Evolutionary conservation across 768 basidiomycete genomes (phyloP).

Genomic region (Amanita molliuscula): DNA sequence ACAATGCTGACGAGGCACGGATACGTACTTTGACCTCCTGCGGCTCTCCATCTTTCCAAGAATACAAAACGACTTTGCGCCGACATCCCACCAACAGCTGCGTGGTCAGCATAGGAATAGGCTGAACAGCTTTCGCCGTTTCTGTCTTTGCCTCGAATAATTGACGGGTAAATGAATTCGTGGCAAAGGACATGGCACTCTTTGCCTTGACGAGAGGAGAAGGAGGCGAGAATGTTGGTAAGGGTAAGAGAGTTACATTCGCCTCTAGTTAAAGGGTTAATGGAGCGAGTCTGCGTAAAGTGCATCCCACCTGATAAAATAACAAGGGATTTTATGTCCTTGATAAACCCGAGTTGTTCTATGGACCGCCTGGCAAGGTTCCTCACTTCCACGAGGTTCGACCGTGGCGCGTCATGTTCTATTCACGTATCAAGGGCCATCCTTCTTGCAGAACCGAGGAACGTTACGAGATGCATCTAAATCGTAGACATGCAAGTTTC

Average conservation of each 20-base stretch:
- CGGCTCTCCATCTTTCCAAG: constrained; percentile 78
- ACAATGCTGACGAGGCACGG: not conserved
- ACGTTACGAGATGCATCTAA: constrained; percentile 29
- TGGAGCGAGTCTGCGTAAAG: constrained; percentile 66
- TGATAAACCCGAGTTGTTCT: constrained; percentile 81
- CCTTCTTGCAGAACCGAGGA: constrained; percentile 5
- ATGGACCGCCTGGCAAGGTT: constrained; percentile 57
- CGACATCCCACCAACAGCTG: constrained; percentile 78
- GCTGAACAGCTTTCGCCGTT: constrained; percentile 22
- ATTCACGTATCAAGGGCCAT: constrained; percentile 2
- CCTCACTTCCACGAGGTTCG: constrained; percentile 51
- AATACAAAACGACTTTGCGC: constrained; percentile 75
- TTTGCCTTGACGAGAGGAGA: constrained; percentile 70
- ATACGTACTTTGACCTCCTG: constrained; percentile 54
- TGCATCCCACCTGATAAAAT: constrained; percentile 69
- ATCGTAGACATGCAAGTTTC: constrained; percentile 44
- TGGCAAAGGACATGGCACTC: constrained; percentile 73
- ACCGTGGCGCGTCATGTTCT: constrained; percentile 21
- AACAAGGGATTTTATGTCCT: constrained; percentile 78
- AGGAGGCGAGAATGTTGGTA: constrained; percentile 62
- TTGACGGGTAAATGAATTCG: constrained; percentile 53
- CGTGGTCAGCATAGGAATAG: constrained; percentile 63
- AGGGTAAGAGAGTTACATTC: constrained; percentile 61
- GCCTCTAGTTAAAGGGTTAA: constrained; percentile 62
- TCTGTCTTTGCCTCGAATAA: constrained; percentile 8